These are phyloP conservation scores for Backusella tarrabulga DNA, from an alignment of 192 early-diverging fungal species.

Conservation along the genomic window DNA sequence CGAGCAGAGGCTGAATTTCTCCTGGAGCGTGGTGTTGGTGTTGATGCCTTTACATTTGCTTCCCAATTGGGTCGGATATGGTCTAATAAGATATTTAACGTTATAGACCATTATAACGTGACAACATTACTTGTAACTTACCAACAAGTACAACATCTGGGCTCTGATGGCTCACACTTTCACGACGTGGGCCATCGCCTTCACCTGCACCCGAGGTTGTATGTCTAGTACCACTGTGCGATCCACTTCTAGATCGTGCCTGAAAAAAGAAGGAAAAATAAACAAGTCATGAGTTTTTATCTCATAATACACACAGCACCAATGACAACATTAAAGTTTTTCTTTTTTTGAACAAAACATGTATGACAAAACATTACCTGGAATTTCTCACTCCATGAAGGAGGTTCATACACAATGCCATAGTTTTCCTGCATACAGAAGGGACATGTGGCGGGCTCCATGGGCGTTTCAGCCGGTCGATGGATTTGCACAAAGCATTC, in stretches of 20 bases:
- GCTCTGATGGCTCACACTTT: conserved; percentile 51
- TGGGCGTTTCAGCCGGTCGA: conserved; percentile 68
- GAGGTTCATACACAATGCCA: conserved; percentile 68
- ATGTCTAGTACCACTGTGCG: conserved; percentile 24
- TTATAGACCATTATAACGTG: no score
- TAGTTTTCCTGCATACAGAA: conserved; percentile 87
- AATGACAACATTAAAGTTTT: neutral
- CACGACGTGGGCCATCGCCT: conserved; percentile 33
- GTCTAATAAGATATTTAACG: conserved; percentile 37
- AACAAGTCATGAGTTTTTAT: neutral
- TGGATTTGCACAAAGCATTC: conserved; percentile 98
- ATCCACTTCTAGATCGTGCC: conserved; percentile 13
- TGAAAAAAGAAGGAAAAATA: neutral
- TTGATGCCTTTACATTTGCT: conserved; percentile 18
- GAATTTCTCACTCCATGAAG: conserved; percentile 21
- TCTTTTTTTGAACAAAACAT: neutral
- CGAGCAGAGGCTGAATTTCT: conserved; percentile 30
- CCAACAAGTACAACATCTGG: conserved; percentile 70
- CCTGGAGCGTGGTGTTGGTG: conserved; percentile 43
- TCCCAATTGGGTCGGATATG: conserved; percentile 73
- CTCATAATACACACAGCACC: no score
- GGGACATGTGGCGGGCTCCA: conserved; percentile 74
- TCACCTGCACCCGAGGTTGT: conserved; percentile 29
- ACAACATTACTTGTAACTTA: conserved; percentile 9
- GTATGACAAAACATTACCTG: conserved; percentile 2